phyloP scores from a whole-genome alignment of 768 basidiomycete genomes.

The Lactarius deliciosus region DNA sequence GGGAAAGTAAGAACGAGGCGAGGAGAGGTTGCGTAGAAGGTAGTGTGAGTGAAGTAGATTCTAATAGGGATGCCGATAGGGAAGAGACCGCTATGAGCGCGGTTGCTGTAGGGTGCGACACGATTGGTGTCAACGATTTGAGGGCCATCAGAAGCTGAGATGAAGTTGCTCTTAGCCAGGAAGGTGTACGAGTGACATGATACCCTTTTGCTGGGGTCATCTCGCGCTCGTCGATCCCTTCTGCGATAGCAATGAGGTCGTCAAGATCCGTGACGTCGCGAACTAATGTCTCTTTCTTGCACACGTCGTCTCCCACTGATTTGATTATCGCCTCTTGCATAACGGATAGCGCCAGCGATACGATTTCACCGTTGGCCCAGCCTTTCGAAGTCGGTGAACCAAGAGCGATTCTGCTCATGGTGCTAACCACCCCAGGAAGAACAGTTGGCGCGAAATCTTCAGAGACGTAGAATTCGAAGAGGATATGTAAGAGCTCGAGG shows the following conservation, averaged over 20 bases:
- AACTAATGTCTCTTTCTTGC: slow-evolving; percentile 59
- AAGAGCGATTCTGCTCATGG: slow-evolving; percentile 69
- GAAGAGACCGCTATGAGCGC: slow-evolving; percentile 58
- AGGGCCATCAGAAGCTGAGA: slow-evolving; percentile 83
- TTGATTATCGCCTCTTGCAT: slow-evolving; percentile 55
- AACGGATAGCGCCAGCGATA: slow-evolving; percentile 55
- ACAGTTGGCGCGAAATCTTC: slow-evolving; percentile 62
- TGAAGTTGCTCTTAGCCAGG: slow-evolving; percentile 81
- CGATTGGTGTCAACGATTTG: slow-evolving; percentile 67
- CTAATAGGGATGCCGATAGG: slow-evolving; percentile 57
- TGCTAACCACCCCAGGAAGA: slow-evolving; percentile 80
- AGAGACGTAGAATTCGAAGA: slow-evolving; percentile 51
- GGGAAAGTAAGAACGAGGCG: slow-evolving; percentile 68
- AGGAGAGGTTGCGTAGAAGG: slow-evolving; percentile 66
- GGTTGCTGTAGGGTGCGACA: slow-evolving; percentile 66
- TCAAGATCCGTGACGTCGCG: slow-evolving; percentile 57
- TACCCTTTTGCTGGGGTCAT: slow-evolving; percentile 8
- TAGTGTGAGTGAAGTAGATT: slow-evolving; percentile 57
- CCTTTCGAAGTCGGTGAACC: slow-evolving; percentile 53
- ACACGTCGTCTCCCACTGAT: slow-evolving; percentile 67
- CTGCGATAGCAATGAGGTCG: slow-evolving; percentile 49
- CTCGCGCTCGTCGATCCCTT: slow-evolving; percentile 5
- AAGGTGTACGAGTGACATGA: slow-evolving; percentile 38
- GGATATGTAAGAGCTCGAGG: slow-evolving; percentile 53
- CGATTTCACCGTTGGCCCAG: slow-evolving; percentile 72